These are phyloP conservation scores for Suhomyces emberorum DNA, from an alignment of 805 yeast genomes.

Conservation along the genomic window DNA sequence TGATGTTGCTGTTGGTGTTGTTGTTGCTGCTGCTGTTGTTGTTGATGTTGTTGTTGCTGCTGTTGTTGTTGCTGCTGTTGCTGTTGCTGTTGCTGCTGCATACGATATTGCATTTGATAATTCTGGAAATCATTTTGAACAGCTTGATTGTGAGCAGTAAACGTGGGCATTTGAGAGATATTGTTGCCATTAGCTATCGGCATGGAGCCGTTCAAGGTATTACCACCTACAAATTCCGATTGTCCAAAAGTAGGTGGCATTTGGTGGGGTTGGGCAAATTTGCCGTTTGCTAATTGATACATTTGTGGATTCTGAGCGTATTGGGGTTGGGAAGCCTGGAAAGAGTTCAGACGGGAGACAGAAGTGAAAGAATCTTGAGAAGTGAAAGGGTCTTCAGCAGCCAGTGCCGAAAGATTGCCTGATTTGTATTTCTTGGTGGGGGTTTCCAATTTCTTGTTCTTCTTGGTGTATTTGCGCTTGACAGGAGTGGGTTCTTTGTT, in stretches of 20 bases:
- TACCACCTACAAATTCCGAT: conserved; percentile 17
- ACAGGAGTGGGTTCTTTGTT: conserved; percentile 40
- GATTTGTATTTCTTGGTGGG: conserved; percentile 44
- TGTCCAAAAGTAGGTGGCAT: conserved; percentile 22
- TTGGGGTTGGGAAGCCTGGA: conserved; percentile 37
- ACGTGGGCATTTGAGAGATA: conserved; percentile 4
- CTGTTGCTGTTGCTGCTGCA: conserved; percentile 23
- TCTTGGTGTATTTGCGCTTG: conserved; percentile 44
- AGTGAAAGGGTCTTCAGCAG: conserved; percentile 13
- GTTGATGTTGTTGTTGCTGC: conserved; percentile 17
- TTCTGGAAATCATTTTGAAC: conserved; percentile 21
- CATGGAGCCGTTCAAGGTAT: conserved; percentile 1
- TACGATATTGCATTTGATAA: conserved; percentile 20
- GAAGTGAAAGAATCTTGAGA: conserved; percentile 16
- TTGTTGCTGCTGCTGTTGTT: conserved; percentile 10
- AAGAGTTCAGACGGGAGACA: conserved; percentile 11
- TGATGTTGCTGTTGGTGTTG: conserved; percentile 18
- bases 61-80: conserved; percentile 20
- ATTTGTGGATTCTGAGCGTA: conserved; percentile 50
- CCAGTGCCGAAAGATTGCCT: conserved; percentile 10
- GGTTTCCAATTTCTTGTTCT: conserved; percentile 55
- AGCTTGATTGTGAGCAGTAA: conserved; percentile 14
- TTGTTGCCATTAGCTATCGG: neutral
- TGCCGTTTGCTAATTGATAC: conserved; percentile 4
- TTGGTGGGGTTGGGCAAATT: conserved; percentile 18